These are phyloP conservation scores for Coprinellus micaceus DNA, from an alignment of 768 basidiomycete species.

Conservation along the genomic window DNA sequence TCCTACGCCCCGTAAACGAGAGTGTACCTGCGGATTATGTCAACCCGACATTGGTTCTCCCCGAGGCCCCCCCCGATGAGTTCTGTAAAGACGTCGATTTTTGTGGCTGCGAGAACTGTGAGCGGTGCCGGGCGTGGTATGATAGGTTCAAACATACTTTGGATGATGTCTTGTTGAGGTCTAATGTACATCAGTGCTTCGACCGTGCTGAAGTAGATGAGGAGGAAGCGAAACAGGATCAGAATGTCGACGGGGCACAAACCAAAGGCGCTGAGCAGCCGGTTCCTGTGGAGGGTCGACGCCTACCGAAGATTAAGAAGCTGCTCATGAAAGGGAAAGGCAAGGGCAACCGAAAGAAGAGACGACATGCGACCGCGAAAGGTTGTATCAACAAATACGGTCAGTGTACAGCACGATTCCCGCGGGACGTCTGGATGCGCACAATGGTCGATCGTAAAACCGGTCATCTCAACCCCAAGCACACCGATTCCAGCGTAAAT, in stretches of 20 bases:
- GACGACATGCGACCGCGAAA: conserved; percentile 9
- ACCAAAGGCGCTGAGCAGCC: no score
- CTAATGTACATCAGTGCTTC: conserved; percentile 28
- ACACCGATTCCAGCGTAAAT: conserved; percentile 31
- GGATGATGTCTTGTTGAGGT: conserved; percentile 24
- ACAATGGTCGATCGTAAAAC: conserved; percentile 26
- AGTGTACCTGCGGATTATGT: conserved; percentile 1
- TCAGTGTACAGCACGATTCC: conserved; percentile 32
- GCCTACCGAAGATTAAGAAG: no score
- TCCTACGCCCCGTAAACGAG: no score
- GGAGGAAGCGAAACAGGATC: no score
- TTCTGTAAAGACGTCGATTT: background rate
- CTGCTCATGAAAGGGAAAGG: no score
- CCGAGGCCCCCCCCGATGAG: conserved; percentile 17
- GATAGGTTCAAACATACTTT: conserved; percentile 14
- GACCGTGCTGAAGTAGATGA: background rate
- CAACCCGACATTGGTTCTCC: conserved; percentile 23
- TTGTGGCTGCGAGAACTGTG: background rate
- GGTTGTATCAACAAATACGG: conserved; percentile 26
- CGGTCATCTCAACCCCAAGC: conserved; percentile 25
- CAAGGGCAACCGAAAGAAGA: background rate
- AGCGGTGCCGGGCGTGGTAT: conserved; percentile 14
- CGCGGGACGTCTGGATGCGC: conserved; percentile 15
- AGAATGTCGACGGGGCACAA: no score
- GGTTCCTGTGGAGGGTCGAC: no score